Percentiles rank a stretch among this genome's conserved stretches.
These are phyloP conservation scores for Knufia petricola DNA, from an alignment of 2,329 filamentous ascomycete genomes.

Conservation along the genomic window DNA sequence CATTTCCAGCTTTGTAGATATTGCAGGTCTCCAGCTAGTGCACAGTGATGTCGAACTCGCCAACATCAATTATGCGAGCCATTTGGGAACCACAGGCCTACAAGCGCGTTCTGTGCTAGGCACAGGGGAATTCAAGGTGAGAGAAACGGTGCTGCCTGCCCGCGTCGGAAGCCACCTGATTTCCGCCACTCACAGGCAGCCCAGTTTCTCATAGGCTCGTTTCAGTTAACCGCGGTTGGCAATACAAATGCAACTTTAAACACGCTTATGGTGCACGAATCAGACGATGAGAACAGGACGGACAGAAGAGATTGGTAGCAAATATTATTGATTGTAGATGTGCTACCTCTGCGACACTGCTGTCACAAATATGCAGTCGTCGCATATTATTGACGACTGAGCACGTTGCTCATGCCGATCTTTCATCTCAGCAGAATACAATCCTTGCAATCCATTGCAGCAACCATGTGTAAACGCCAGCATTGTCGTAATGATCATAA, in stretches of 20 bases:
- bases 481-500: slow-evolving; percentile 2
- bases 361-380: background rate
- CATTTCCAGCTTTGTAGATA: background rate
- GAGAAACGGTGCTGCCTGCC: slow-evolving; percentile 8
- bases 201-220: slow-evolving; percentile 3
- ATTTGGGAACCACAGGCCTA: background rate
- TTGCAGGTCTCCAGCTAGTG: background rate
- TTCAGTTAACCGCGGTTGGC: background rate
- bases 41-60: background rate
- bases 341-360: background rate
- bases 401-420: background rate
- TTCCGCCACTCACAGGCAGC: slow-evolving; percentile 8
- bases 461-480: slow-evolving; percentile 5
- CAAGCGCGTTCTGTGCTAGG: background rate
- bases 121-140: background rate
- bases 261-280: background rate
- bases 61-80: background rate
- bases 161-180: background rate
- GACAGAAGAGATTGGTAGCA: background rate
- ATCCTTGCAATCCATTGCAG: slow-evolving; percentile 1
- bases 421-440: background rate
- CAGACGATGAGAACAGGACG: background rate
- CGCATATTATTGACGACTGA: background rate
- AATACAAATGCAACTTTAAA: background rate
- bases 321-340: background rate